Conservation (phyloP, 1,284 basidiomycete species). For the Leccinum griseonigrum region DNA sequence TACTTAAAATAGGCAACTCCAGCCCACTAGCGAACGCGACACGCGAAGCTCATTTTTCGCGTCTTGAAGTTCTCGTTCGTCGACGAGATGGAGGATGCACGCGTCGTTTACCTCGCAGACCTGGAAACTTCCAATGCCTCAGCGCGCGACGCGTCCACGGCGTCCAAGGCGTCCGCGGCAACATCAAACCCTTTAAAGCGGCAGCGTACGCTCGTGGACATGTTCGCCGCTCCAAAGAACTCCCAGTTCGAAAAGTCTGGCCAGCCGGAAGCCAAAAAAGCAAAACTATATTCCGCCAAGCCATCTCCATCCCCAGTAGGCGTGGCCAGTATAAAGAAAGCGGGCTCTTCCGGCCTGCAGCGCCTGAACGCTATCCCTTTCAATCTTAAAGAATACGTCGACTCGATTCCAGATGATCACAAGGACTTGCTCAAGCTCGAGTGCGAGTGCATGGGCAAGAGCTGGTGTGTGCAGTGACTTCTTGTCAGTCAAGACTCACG, state of each 20-base stretch:
- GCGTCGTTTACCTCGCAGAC: constrained; percentile 58
- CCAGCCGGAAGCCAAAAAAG: constrained; percentile 41
- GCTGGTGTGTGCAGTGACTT: constrained; percentile 51
- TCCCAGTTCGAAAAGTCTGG: constrained; percentile 34
- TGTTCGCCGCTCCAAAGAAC: constrained; percentile 46
- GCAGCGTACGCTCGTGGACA: constrained; percentile 63
- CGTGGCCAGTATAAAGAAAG: constrained; percentile 15
- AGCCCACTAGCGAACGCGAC: not conserved
- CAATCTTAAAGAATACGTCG: constrained; percentile 54
- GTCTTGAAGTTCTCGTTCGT: constrained; percentile 12
- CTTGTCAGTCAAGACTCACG: constrained; percentile 3
- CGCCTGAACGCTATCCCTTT: constrained; percentile 70
- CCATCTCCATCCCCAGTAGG: constrained; percentile 10
- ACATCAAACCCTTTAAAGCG: constrained; percentile 47
- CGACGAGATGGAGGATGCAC: constrained; percentile 35
- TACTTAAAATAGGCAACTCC: constrained; percentile 18
- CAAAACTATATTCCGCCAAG: constrained; percentile 31
- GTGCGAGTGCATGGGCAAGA: constrained; percentile 68
- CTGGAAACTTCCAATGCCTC: constrained; percentile 35
- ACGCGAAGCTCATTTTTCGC: constrained; percentile 7
- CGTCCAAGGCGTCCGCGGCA: constrained; percentile 6
- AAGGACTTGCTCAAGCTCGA: constrained; percentile 61
- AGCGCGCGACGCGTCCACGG: constrained; percentile 21
- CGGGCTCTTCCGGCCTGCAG: constrained; percentile 29
- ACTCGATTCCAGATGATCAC: constrained; percentile 57